phyloP scores from a whole-genome alignment of 306 rosid species.

The Oxytropis ochrocephala region DNA sequence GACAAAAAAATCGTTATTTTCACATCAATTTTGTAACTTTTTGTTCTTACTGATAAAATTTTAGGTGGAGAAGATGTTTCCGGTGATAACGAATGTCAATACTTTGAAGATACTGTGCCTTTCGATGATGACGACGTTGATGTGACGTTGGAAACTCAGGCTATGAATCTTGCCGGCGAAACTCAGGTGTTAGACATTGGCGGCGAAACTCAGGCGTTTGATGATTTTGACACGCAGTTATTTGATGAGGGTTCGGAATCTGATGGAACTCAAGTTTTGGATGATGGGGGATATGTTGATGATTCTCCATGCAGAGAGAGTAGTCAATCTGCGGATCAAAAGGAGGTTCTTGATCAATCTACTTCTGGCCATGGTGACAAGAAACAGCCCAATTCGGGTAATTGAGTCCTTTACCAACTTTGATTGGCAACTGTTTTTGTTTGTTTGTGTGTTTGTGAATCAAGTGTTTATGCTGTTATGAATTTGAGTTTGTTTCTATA shows the following conservation, averaged over 20 bases:
- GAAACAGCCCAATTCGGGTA: conserved; percentile 45
- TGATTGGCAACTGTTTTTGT: background rate
- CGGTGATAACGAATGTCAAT: conserved; percentile 13
- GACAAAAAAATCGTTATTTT: background rate
- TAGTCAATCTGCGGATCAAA: conserved; percentile 9
- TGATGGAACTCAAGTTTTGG: conserved; percentile 50
- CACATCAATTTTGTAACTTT: background rate
- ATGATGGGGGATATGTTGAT: conserved; percentile 27
- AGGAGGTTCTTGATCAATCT: conserved; percentile 7
- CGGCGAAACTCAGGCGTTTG: conserved; percentile 43
- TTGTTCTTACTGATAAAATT: background rate
- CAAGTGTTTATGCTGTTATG: background rate
- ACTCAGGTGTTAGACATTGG: conserved; percentile 40
- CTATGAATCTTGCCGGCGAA: conserved; percentile 42
- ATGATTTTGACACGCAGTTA: conserved; percentile 45
- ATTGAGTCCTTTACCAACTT: background rate
- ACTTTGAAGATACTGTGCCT: conserved; percentile 29
- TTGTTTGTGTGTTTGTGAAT: background rate
- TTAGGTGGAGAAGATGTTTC: conserved; percentile 26
- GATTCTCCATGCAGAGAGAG: background rate
- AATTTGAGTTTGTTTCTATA: background rate
- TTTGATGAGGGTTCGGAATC: conserved; percentile 43
- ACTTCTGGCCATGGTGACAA: background rate
- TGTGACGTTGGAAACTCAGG: conserved; percentile 39
- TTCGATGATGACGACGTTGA: conserved; percentile 21